phyloP scores from a whole-genome alignment of 345 rosid genomes.

The Brassica carinata region DNA sequence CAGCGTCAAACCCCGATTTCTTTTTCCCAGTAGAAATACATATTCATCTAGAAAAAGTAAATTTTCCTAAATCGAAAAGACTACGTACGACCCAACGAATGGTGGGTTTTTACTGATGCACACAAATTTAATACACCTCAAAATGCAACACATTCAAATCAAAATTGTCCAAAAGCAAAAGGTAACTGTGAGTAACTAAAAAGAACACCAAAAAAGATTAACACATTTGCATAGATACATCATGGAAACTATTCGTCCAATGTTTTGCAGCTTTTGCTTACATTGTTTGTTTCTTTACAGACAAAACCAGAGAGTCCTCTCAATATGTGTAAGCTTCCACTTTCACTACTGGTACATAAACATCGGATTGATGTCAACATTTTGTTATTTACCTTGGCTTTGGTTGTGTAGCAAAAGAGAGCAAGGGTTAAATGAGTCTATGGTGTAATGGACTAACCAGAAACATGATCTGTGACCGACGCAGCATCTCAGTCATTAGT shows the following conservation, averaged over 20 bases:
- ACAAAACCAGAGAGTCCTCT: neutral
- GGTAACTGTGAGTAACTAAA: too few species aligned
- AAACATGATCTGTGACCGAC: constrained; percentile 59
- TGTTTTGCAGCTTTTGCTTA: neutral
- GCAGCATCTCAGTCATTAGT: constrained; percentile 76
- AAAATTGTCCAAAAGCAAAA: too few species aligned
- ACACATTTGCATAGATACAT: neutral
- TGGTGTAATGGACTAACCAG: constrained; percentile 47
- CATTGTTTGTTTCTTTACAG: constrained; percentile 6
- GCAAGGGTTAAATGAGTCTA: constrained; percentile 56
- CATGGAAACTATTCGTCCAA: neutral
- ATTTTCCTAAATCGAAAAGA: too few species aligned
- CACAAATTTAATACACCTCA: too few species aligned
- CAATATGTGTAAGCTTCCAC: neutral
- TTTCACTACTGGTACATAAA: constrained; percentile 3
- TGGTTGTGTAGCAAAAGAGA: constrained; percentile 60
- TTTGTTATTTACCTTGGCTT: constrained; percentile 54
- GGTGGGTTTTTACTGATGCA: too few species aligned
- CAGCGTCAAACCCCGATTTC: too few species aligned
- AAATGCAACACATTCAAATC: too few species aligned
- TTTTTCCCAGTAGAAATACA: too few species aligned
- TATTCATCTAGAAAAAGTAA: too few species aligned
- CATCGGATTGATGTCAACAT: constrained; percentile 18
- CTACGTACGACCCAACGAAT: too few species aligned
- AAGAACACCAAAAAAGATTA: too few species aligned